Conservation (phyloP, 495 filamentous ascomycete species). For the Pyrenula massariospora region DNA sequence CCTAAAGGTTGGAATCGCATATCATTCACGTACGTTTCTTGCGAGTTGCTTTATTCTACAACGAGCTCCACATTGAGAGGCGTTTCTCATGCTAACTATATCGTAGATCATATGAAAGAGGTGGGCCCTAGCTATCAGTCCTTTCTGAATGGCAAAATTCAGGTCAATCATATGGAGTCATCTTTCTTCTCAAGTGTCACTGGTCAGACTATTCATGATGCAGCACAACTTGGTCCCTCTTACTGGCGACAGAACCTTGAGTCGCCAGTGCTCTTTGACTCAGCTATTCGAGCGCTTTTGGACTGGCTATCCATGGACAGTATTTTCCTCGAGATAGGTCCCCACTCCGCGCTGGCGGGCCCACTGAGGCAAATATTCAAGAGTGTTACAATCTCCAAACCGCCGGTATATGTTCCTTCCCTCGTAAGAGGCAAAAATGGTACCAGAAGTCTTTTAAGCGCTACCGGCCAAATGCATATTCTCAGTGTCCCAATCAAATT, state of each 20-base stretch:
- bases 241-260: constrained; percentile 25
- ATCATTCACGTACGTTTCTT: constrained; percentile 16
- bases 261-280: constrained; percentile 17
- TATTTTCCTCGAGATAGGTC: constrained; percentile 21
- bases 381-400: constrained; percentile 1
- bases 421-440: not conserved
- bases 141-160: not conserved
- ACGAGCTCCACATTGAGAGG: no score
- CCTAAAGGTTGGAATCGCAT: constrained; percentile 29
- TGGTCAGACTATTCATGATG: constrained; percentile 16
- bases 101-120: not conserved
- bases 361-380: constrained; percentile 19
- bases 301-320: not conserved
- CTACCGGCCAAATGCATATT: constrained; percentile 6
- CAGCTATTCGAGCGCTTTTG: constrained; percentile 11
- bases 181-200: constrained; percentile 25
- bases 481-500: constrained; percentile 3
- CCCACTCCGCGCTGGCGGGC: constrained; percentile 15
- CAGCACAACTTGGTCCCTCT: not conserved
- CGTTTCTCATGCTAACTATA: no score
- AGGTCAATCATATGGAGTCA: not conserved
- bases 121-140: not conserved
- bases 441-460: not conserved
- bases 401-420: not conserved
- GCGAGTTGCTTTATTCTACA: no score